phyloP scores from a whole-genome alignment of 2,329 filamentous ascomycete species.

The Emmonsia crescens region DNA sequence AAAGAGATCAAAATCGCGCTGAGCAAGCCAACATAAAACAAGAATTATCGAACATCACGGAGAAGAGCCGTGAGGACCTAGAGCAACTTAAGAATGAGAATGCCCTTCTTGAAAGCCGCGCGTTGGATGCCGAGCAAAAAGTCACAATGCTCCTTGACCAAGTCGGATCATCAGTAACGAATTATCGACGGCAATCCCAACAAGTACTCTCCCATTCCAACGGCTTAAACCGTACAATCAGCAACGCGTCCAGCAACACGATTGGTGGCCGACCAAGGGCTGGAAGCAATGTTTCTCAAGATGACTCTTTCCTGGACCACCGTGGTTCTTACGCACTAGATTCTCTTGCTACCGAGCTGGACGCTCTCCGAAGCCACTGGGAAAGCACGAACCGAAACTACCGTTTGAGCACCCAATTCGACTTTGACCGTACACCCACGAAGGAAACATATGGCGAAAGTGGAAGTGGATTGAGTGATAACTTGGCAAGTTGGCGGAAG shows the following conservation, averaged over 20 bases:
- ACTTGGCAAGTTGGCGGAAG: slow-evolving; percentile 69
- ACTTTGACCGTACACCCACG: slow-evolving; percentile 57
- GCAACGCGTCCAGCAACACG: slow-evolving; percentile 42
- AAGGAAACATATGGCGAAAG: slow-evolving; percentile 31
- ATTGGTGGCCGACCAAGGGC: slow-evolving; percentile 26
- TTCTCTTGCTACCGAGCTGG: slow-evolving; percentile 81
- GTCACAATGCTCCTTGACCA: slow-evolving; percentile 89
- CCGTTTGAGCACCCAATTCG: slow-evolving; percentile 77
- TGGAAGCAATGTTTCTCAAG: slow-evolving; percentile 34
- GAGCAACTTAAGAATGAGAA: slow-evolving; percentile 80
- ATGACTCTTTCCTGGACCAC: slow-evolving; percentile 38
- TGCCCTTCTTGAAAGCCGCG: slow-evolving; percentile 65
- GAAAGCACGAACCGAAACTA: slow-evolving; percentile 94
- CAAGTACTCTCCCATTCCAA: slow-evolving; percentile 27
- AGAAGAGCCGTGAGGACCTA: slow-evolving; percentile 55
- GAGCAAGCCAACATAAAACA: slow-evolving; percentile 44
- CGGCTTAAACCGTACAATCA: slow-evolving; percentile 42
- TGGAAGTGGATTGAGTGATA: slow-evolving; percentile 51
- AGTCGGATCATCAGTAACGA: slow-evolving; percentile 86
- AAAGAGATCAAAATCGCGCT: slow-evolving; percentile 57
- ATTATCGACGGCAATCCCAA: slow-evolving; percentile 69
- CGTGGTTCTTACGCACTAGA: slow-evolving; percentile 63
- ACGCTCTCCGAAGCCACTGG: slow-evolving; percentile 84
- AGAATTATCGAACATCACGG: slow-evolving; percentile 46
- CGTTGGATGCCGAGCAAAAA: slow-evolving; percentile 81